Conservation (phyloP, 2,329 filamentous ascomycete genomes). For the Fusarium pilosicola region DNA sequence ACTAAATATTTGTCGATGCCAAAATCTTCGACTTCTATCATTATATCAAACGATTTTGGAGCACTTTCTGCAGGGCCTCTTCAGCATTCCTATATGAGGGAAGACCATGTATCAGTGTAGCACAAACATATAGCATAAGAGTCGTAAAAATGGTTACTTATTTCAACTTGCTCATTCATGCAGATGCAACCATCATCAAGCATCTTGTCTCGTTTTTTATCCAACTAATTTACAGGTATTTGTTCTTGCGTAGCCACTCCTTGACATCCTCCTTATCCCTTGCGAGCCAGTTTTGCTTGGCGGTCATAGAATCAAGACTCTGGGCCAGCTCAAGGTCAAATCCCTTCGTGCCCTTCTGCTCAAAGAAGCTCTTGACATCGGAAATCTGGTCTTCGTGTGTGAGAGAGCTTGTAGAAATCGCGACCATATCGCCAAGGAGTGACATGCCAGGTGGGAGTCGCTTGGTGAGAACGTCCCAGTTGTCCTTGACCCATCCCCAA, state of each 20-base stretch:
- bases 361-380: slow-evolving; percentile 84
- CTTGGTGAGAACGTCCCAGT: slow-evolving; percentile 87
- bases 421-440: slow-evolving; percentile 86
- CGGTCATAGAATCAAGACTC: slow-evolving; percentile 83
- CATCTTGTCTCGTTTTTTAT: not conserved
- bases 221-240: slow-evolving; percentile 39
- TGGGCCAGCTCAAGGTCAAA: slow-evolving; percentile 92
- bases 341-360: slow-evolving; percentile 80
- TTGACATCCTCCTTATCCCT: slow-evolving; percentile 76
- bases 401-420: slow-evolving; percentile 84
- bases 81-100: not conserved
- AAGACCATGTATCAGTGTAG: too few relatives aligned
- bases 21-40: not conserved
- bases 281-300: slow-evolving; percentile 71
- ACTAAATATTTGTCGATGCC: not conserved
- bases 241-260: slow-evolving; percentile 59
- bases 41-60: not conserved
- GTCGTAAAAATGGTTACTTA: too few relatives aligned
- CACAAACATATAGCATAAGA: not conserved
- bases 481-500: slow-evolving; percentile 84
- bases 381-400: slow-evolving; percentile 79
- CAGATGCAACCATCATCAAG: not conserved
- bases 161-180: slow-evolving; percentile 1
- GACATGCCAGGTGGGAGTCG: slow-evolving; percentile 86
- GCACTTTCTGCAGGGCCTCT: not conserved